phyloP scores from a whole-genome alignment of 225 moss, liverwort and hornwort species.

The Neckera pumila region DNA sequence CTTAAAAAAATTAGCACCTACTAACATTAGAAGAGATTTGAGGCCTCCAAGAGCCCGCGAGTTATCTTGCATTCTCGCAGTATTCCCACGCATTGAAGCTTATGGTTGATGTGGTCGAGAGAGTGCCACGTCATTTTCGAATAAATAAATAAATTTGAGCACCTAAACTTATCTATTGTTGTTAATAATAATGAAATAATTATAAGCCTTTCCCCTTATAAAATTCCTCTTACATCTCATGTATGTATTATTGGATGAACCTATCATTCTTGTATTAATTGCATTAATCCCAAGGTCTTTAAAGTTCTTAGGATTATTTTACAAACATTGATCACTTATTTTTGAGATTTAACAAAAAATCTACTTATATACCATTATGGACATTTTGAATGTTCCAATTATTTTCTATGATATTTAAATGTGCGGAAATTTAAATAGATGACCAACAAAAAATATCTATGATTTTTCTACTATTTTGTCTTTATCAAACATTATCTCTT shows the following conservation, averaged over 20 bases:
- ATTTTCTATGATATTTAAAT: background rate
- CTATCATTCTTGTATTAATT: background rate
- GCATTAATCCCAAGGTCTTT: fast-evolving
- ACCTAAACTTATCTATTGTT: background rate
- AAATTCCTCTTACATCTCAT: background rate
- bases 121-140: too few species aligned
- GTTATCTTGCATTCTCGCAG: too few species aligned
- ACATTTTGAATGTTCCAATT: background rate
- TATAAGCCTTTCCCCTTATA: background rate
- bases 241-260: fast-evolving
- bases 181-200: background rate
- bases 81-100: too few species aligned
- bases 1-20: too few species aligned
- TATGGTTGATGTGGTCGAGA: too few species aligned
- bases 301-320: background rate
- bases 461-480: background rate
- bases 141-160: too few species aligned
- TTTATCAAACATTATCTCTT: background rate
- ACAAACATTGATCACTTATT: background rate
- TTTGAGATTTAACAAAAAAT: background rate
- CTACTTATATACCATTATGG: fast-evolving
- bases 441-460: too few species aligned
- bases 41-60: too few species aligned
- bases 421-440: too few species aligned
- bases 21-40: too few species aligned